phyloP scores from a whole-genome alignment of 2,329 filamentous ascomycete genomes.

The Spiromastix sp. region DNA sequence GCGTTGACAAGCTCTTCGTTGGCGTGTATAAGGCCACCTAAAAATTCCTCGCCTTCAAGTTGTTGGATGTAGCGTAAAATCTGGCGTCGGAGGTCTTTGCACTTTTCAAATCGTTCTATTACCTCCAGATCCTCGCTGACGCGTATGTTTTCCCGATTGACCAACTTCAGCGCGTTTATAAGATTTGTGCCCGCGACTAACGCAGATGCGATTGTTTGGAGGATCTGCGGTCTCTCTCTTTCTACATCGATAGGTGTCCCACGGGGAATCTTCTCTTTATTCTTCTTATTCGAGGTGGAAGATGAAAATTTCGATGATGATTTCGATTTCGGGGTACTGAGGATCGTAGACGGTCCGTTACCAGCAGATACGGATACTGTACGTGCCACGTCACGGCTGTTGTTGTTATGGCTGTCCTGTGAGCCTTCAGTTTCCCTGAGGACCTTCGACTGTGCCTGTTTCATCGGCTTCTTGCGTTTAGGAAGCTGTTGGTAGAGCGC shows the following conservation, averaged over 20 bases:
- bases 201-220: conserved; percentile 77
- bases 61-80: conserved; percentile 88
- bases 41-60: conserved; percentile 82
- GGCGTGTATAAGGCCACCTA: conserved; percentile 81
- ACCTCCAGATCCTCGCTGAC: conserved; percentile 76
- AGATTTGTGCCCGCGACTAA: conserved; percentile 88
- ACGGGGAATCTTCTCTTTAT: conserved; percentile 46
- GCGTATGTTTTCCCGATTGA: conserved; percentile 79
- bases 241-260: conserved; percentile 67
- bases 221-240: conserved; percentile 76
- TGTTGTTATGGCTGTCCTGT: conserved; percentile 18
- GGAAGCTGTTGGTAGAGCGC: conserved; percentile 63
- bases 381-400: conserved; percentile 28
- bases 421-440: conserved; percentile 62
- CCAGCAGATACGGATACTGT: conserved; percentile 29
- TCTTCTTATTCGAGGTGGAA: conserved; percentile 33
- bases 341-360: conserved; percentile 27
- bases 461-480: conserved; percentile 59
- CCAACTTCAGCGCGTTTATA: conserved; percentile 73
- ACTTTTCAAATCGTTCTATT: conserved; percentile 68
- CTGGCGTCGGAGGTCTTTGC: conserved; percentile 74
- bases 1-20: conserved; percentile 94
- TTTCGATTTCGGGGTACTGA: conserved; percentile 21
- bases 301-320: conserved; percentile 32
- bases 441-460: conserved; percentile 70